Evolutionary conservation across 805 yeast genomes (phyloP), one percentile per base, ranked within the genome.

Genomic region (Metschnikowia shivogae): DNA sequence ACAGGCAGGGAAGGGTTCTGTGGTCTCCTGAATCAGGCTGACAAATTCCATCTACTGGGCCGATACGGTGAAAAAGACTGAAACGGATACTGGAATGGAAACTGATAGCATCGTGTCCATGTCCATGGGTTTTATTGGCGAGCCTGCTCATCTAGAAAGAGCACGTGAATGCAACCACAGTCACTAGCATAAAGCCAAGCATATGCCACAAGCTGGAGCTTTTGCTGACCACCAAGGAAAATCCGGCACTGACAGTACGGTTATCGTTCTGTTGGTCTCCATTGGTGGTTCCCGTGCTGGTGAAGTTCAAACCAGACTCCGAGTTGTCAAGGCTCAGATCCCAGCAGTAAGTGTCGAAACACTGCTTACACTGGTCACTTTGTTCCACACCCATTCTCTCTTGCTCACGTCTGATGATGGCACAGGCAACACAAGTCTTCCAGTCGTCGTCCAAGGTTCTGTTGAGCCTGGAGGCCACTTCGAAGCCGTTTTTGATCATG

Each of bases 321-420:
- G 48, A 29, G 14, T 42, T 39, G 24, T 50, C 53, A 24, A 51
- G 41, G 12, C 50, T 14, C 19, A 89, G 90, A 50, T 77, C 72
- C 90, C 90, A 89, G 65, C 97, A 89, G 64, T 87, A 87, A 6
- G 68, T 70, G 30, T 70, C 64, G 62, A 89, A 86, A 62, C 97
- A 89, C 43, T 67, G 49, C 54, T 78, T 66, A 68, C 97, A 89
- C 58, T 85, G 88, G 1, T 73, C 81, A n/a, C 80, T 66, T 47
- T 84, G 84, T 13, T 76, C 71, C 31, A 72, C 64, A 26, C 81
- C 80, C 32, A 73, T 64, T 59, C 89, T 74, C 65, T 87, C 93
- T 59, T 83, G 82, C 34, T 84, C 78, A 62, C 96, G 80, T 67
- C 87, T 83, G 47, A 87, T 73, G 37, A 88, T 76, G 8, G 95